Evolutionary conservation across 2,329 filamentous ascomycete genomes (phyloP), one percentile per base, ranked within the genome.

Genomic region (Immersiporthe knoxdaviesiana): DNA sequence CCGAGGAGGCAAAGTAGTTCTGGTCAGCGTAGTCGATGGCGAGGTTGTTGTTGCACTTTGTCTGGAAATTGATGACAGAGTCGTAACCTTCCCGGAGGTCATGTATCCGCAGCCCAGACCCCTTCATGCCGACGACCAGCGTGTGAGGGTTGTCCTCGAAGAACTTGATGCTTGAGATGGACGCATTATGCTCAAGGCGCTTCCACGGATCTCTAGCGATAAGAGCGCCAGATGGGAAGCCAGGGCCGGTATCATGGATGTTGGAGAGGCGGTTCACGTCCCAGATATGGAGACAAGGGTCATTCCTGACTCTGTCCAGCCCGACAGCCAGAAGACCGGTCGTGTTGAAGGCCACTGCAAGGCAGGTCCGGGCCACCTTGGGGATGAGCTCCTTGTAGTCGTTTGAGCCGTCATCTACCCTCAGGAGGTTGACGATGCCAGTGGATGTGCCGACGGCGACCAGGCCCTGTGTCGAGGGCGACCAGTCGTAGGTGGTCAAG

Each of bases 1-100:
- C 90, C 18, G 92, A 93, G 1, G 92, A 94, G 1, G 92, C 90
- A 80, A 96, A 95, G 78, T 94, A 95, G 74, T 96, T 94, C 72
- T 91, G 88, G 74, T 97, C 91, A 30, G 89, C 83, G 70, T 92
- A 92, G 80, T 96, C 92, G 70, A 96, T 92, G 21, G 92, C 87
- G 67, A 96, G 78, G 72, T 91, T 91, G 74, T 91, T 91, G 77
- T 89, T 90, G 74, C 88, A 90, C 73, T 87, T 88, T 4, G 89
- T 91, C 71, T 86, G 86, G 72, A 90, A 90, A n/a, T 83, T 88
- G 62, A 87, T 81, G 8, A 85, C 84, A 27, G 83, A 81, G 85
- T 71, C 70, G 3, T 71, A 50, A 21, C 70, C 67, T 16, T 71
- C 67, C 84, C 93, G 84, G 64, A 97, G 83, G 79, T 96, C 93